Evolutionary conservation across 1,284 basidiomycete species (phyloP), one percentile per base, ranked within the genome.

Genomic region (Ustilago xerochloae): DNA sequence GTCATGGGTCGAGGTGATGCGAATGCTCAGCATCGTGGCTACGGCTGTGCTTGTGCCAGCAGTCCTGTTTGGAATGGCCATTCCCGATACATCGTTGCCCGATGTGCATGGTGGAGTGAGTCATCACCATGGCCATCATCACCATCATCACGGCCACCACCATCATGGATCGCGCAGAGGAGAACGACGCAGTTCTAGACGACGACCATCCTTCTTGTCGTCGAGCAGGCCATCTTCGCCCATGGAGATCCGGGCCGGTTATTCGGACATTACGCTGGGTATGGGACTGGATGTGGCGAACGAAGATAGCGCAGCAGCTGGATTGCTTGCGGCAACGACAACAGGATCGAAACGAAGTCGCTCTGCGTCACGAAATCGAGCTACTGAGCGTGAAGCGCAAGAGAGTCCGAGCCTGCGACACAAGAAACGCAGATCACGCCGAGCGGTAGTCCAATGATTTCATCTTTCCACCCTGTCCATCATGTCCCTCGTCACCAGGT

Each of bases 1-100:
- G 30, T 74, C 82, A 1, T 84, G 82, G 82, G 78, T 79, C 16
- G 58, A 75, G 16, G 76, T 81, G 39, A 84, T 84, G 82, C 69
- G 74, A 4, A 63, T 63, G 47, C 63, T 83, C 20, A 81, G 82
- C 68, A 66, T 81, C 20, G 63, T 69, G 2, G 81, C 82, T 2
- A 63, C 80, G 12, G 24, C 80, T 16, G 59, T 78, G 20, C 67
- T 83, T 28, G 48, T 84, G 12, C 82, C 82, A 2, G 80, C 80
- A 7, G 55, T 83, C 2, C 43, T 80, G 12, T 61, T 83, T 28
- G 68, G 78, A 5, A 30, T 81, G 38, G 64, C 71, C 2, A 69
- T 83, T 10, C 82, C 82, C 2, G 75, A 84, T 38, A 46, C 71
- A 6, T 26, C 62, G 3, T 53, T 83, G 43, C 77, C 72, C 13